These are phyloP conservation scores for Senecio squalidus DNA, from an alignment of 140 eudicot species.

Conservation along the genomic window DNA sequence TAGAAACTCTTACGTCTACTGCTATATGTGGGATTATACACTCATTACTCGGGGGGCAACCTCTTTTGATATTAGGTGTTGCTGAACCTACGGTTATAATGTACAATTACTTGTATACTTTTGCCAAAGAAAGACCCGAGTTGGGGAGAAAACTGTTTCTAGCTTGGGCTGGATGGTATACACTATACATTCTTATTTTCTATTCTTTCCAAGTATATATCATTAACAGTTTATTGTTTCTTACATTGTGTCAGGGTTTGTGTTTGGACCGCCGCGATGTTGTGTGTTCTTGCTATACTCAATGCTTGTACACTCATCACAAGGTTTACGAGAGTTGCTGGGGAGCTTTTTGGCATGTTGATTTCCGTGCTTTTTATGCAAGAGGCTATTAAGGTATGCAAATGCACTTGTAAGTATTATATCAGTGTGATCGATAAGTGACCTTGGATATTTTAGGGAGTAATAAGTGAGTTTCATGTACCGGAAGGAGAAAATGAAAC, in stretches of 20 bases:
- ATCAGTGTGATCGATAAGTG: slow-evolving; percentile 5
- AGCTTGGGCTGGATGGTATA: slow-evolving; percentile 94
- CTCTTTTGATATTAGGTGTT: slow-evolving; percentile 82
- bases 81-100: slow-evolving; percentile 94
- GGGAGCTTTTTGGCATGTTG: slow-evolving; percentile 94
- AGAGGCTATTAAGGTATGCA: slow-evolving; percentile 77
- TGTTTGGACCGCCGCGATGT: slow-evolving; percentile 74
- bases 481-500: slow-evolving; percentile 47
- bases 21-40: slow-evolving; percentile 92
- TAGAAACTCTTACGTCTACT: slow-evolving; percentile 81
- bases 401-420: slow-evolving; percentile 6
- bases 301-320: slow-evolving; percentile 73
- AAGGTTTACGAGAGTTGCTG: slow-evolving; percentile 95
- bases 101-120: slow-evolving; percentile 63
- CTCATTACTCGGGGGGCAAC: slow-evolving; percentile 87
- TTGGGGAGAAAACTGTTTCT: slow-evolving; percentile 54
- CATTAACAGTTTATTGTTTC: not conserved
- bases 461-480: slow-evolving; percentile 67
- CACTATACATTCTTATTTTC: not conserved
- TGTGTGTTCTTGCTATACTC: slow-evolving; percentile 75
- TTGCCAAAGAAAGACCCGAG: slow-evolving; percentile 49
- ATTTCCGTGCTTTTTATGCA: slow-evolving; percentile 87
- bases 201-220: not conserved
- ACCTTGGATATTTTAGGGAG: slow-evolving; percentile 47
- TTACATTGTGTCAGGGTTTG: slow-evolving; percentile 58